Percentiles rank a stretch among this genome's conserved stretches.
Conservation (phyloP, 768 basidiomycete genomes). For the Phaeotremella skinneri region DNA sequence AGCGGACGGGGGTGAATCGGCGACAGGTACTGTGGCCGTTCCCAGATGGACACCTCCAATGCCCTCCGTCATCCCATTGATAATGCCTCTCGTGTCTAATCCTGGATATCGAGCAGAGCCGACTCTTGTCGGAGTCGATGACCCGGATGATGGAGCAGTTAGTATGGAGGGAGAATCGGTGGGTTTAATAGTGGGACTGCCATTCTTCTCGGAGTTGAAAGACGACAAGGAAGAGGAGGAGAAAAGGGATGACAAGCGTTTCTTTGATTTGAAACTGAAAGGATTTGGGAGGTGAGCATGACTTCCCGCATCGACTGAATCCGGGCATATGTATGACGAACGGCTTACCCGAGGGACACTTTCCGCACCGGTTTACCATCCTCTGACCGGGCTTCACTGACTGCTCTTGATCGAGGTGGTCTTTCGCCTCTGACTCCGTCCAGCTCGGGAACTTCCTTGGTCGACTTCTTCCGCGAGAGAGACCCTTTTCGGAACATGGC, state of each 20-base stretch:
- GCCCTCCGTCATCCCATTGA: slow-evolving; percentile 1
- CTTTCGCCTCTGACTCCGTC: slow-evolving; percentile 12
- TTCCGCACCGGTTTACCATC: slow-evolving; percentile 23
- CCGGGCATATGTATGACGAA: not conserved
- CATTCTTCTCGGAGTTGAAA: slow-evolving; percentile 11
- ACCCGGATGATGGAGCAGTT: slow-evolving; percentile 24
- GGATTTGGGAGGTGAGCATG: not conserved
- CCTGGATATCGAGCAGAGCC: slow-evolving; percentile 4
- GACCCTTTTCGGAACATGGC: slow-evolving; percentile 37
- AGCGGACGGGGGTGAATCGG: slow-evolving; percentile 20
- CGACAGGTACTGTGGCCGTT: slow-evolving; percentile 9
- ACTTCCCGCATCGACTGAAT: not conserved
- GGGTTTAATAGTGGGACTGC: slow-evolving; percentile 12
- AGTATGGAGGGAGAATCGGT: slow-evolving; percentile 17
- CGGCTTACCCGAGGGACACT: slow-evolving; percentile 23
- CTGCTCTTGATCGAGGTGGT: slow-evolving; percentile 32
- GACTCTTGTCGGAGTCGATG: slow-evolving; percentile 24
- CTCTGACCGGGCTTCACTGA: slow-evolving; percentile 25
- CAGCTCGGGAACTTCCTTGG: slow-evolving; percentile 16
- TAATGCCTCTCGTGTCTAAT: slow-evolving; percentile 15
- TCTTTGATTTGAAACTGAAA: slow-evolving; percentile 30
- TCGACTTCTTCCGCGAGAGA: slow-evolving; percentile 29
- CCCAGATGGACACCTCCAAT: slow-evolving; percentile 9
- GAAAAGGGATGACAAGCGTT: slow-evolving; percentile 43
- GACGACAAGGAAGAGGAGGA: slow-evolving; percentile 39